These are phyloP conservation scores for Diospyros lotus DNA, from an alignment of 148 eudicot genomes.

Conservation along the genomic window DNA sequence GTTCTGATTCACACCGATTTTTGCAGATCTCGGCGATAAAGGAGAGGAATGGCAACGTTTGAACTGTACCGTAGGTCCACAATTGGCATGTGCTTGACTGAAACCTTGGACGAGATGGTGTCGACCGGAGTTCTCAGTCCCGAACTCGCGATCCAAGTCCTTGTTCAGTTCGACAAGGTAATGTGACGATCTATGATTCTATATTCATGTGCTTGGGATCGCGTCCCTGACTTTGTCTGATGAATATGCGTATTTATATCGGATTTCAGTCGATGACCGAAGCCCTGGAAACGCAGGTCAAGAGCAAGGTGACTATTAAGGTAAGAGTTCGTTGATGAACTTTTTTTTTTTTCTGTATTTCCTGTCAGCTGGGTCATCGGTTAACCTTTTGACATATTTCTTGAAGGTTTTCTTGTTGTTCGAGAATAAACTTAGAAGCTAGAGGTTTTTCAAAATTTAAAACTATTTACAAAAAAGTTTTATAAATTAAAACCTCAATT, in stretches of 20 bases:
- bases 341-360: no score
- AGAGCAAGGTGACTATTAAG: conserved; percentile 78
- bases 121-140: conserved; percentile 66
- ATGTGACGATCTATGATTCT: not conserved
- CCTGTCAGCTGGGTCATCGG: not conserved
- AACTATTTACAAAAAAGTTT: no score
- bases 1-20: not conserved
- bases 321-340: conserved; percentile 25
- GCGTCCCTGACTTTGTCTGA: conserved; percentile 1
- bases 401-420: not conserved
- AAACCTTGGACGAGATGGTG: conserved; percentile 94
- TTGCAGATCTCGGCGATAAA: conserved; percentile 19
- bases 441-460: no score
- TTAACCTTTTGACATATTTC: not conserved
- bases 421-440: no score
- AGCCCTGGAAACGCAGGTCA: conserved; percentile 82
- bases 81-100: conserved; percentile 93
- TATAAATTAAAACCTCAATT: no score
- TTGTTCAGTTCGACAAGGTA: conserved; percentile 90
- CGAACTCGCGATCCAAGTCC: conserved; percentile 88
- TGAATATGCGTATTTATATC: not conserved
- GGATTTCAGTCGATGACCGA: conserved; percentile 87
- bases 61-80: conserved; percentile 88
- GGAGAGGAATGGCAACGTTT: conserved; percentile 69
- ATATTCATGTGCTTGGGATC: not conserved